phyloP scores from a whole-genome alignment of 805 yeast genomes.

The Kluyveromyces siamensis region DNA sequence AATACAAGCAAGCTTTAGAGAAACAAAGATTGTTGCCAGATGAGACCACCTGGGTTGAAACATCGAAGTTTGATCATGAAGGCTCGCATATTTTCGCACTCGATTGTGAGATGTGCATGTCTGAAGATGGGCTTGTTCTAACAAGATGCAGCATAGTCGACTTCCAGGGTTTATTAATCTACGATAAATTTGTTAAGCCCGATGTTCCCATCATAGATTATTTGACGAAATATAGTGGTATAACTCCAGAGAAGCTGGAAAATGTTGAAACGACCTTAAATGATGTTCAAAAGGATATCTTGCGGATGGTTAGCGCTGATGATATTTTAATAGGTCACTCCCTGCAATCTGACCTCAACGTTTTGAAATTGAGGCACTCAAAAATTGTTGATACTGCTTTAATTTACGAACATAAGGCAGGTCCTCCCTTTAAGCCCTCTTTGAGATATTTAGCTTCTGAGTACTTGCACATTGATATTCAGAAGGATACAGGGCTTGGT shows the following conservation, averaged over 20 bases:
- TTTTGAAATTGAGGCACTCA: constrained; percentile 63
- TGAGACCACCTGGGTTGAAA: constrained; percentile 39
- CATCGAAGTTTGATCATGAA: constrained; percentile 43
- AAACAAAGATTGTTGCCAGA: constrained; percentile 1
- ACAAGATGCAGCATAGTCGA: constrained; percentile 73
- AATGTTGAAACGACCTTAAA: constrained; percentile 53
- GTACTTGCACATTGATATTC: constrained; percentile 52
- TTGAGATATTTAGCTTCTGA: constrained; percentile 58
- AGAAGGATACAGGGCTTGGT: constrained; percentile 50
- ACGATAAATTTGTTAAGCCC: constrained; percentile 77
- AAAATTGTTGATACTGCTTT: constrained; percentile 73
- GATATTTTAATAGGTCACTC: constrained; percentile 88
- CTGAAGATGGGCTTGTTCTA: constrained; percentile 53
- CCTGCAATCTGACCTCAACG: constrained; percentile 70
- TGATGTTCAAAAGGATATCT: constrained; percentile 58
- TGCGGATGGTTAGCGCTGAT: constrained; percentile 38
- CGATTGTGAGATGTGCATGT: constrained; percentile 90
- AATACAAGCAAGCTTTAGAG: constrained; percentile 8
- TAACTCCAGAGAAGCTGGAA: constrained; percentile 57
- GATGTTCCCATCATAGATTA: constrained; percentile 66
- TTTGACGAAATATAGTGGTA: constrained; percentile 78
- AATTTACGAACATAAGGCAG: constrained; percentile 69
- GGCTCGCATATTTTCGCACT: constrained; percentile 65
- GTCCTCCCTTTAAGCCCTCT: constrained; percentile 74
- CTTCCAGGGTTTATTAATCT: constrained; percentile 46